A percentile compares a stretch with the other conserved stretches of the same genome.
These are phyloP conservation scores for Solanum hybrid DNA, from an alignment of 305 asterid species.

Conservation along the genomic window DNA sequence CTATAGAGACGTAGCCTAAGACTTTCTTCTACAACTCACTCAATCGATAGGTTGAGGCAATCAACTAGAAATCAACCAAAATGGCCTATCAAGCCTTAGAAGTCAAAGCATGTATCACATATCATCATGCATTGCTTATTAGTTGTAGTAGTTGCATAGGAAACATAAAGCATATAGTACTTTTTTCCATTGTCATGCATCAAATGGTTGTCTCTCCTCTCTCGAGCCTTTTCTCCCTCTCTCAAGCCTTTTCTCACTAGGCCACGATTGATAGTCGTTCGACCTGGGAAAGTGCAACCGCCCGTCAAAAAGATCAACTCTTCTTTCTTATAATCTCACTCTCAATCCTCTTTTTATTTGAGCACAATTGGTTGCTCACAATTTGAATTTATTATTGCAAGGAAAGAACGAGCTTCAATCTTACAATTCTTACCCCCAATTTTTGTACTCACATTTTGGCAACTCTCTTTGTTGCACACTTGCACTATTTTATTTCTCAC, in stretches of 20 bases:
- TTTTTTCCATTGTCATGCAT: not conserved
- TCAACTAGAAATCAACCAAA: not conserved
- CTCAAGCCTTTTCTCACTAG: not conserved
- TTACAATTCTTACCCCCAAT: not conserved
- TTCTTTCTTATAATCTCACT: not conserved
- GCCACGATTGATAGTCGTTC: not conserved
- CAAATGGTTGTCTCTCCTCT: not conserved
- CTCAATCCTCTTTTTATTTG: not conserved
- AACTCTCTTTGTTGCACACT: not conserved
- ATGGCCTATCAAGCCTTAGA: not conserved
- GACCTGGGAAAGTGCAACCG: not conserved
- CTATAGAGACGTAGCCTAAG: not conserved
- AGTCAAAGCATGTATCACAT: not conserved
- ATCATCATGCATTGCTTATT: not conserved
- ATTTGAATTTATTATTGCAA: not conserved
- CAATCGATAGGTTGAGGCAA: not conserved
- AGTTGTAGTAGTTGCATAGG: not conserved
- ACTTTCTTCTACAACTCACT: not conserved
- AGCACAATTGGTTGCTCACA: not conserved
- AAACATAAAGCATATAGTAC: not conserved
- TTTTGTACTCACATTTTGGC: not conserved
- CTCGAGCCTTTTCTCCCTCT: not conserved
- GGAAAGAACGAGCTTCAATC: not conserved
- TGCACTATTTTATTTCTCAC: not conserved
- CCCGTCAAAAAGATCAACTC: not conserved